Base-by-base conservation (phyloP, 2,329 filamentous ascomycete species). In the Gaeumannomyces sp. region DNA sequence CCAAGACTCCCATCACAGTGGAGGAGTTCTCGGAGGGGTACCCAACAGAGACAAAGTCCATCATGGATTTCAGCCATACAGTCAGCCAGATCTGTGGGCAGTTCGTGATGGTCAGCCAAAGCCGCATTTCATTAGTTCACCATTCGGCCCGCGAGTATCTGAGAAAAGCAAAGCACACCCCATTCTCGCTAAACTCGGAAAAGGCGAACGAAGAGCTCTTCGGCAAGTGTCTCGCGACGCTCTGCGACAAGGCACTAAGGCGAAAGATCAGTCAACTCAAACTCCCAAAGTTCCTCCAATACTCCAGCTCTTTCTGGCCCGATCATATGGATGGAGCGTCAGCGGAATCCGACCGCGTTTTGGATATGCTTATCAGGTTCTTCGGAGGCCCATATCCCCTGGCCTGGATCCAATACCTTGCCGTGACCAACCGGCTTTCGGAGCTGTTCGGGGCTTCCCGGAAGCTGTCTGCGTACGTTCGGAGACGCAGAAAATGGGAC, bases 341-440 rank as follows among this genome's bases (percentile, higher is more conserved):
- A 14, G n/a, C 27, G 11, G 56, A 27, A 13, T 58, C 56, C 13
- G n/a, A 4, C 56, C n/a, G 56, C 8, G 6, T 27, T 27, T 27
- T 64, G 22, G 33, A n/a, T n/a, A n/a, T n/a, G n/a, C n/a, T n/a
- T n/a, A n/a, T 27, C n/a, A 28, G 4, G 6, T 33, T 50, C 19
- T 45, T 60, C n/a, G 10, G 19, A 5, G 31, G 38, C 16, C 14
- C 28, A 3, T 28, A 22, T 8, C 10, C 59, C 16, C 63, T 64
- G 27, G 14, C 58, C 4, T 64, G 63, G 63, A 64, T 64, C 27
- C 56, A 61, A 28, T 22, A 28, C 35, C 25, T 64, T 27, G 63
- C 63, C 25, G 27, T 29, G 6, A 31, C 35, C 14, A 38, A 19
- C 33, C 57, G 56, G n/a, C 56, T 58, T 4, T 58, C 56, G 27